Evolutionary conservation across 257 asterid genomes (phyloP), one percentile per base, ranked within the genome.

Genomic region (Primulina tabacum): DNA sequence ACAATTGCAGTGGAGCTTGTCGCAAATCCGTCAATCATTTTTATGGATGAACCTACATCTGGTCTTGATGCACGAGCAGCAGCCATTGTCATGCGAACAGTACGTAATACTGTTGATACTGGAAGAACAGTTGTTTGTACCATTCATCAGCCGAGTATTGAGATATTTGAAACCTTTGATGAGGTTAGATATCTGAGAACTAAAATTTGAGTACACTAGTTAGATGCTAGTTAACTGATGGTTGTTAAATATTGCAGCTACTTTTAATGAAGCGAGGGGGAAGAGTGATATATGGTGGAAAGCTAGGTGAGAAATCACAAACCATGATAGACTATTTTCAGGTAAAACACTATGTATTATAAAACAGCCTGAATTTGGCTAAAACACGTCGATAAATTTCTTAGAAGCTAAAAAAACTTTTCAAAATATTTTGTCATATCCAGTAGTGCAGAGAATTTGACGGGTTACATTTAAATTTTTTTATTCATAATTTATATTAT

Each of bases 31-130:
- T 88, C 97, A 8, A 90, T 92, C 77, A 87, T 92, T 69, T 92
- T 92, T 70, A 92, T 92, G 98, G 97, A 92, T 69, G 98, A 92
- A 78, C 98, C 98, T 8, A 92, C 98, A 60, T 90, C 98, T 3
- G 96, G 97, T 37, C 96, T 92, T 34, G 98, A 92, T 77, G 98
- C 98, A 50, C 86, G 98, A 64, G 98, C 97, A 53, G 98, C 97
- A n/a, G 98, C 98, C 67, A 92, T 92, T 71, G 97, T 90, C 20
- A 92, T 92, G 98, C 80, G 98, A 73, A 88, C 98, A 29, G 96
- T 92, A 37, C 89, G 98, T 29, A 92, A 92, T 78, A 92, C 98
- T 11, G 98, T 92, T 55, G 92, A 92, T 76, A 92, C 97, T 7
- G 96, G 98, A 72, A 84, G 97, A 79, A 92, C 98, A 8, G 98